Evolutionary conservation across 2,329 filamentous ascomycete genomes (phyloP).

Genomic region (Arthrobotrys megalospora): DNA sequence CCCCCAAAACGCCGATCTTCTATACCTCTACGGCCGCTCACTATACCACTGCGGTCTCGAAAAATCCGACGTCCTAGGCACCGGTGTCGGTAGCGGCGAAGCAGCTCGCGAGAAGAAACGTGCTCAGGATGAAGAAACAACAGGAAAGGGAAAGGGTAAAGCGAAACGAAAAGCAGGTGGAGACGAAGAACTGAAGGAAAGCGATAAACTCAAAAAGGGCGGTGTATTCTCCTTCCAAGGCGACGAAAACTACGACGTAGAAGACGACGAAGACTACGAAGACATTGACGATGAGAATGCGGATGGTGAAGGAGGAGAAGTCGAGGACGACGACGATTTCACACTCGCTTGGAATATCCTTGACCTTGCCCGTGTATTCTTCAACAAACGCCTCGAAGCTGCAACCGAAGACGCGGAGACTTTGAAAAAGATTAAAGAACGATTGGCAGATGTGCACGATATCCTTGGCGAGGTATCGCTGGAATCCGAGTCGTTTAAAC

Average conservation of each 20-base stretch:
- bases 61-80: constrained; percentile 94
- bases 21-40: constrained; percentile 94
- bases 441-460: constrained; percentile 92
- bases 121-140: constrained; percentile 71
- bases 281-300: constrained; percentile 68
- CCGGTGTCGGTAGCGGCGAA: constrained; percentile 73
- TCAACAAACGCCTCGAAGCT: constrained; percentile 71
- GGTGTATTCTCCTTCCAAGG: constrained; percentile 83
- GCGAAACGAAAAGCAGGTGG: constrained; percentile 65
- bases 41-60: constrained; percentile 93
- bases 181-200: constrained; percentile 62
- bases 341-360: constrained; percentile 85
- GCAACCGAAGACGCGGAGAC: constrained; percentile 64
- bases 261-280: constrained; percentile 69
- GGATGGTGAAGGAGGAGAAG: constrained; percentile 65
- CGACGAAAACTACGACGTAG: constrained; percentile 81
- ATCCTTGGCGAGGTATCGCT: constrained; percentile 96
- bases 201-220: constrained; percentile 65
- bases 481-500: constrained; percentile 91
- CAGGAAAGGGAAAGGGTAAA: constrained; percentile 67
- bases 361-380: constrained; percentile 80
- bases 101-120: constrained; percentile 72
- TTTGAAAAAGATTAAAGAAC: constrained; percentile 69
- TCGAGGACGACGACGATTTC: constrained; percentile 77
- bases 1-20: constrained; percentile 89